Evolutionary conservation across 208 protist genomes (phyloP), one percentile per base, ranked within the genome.

Genomic region (Acanthamoeba lenticulata): DNA sequence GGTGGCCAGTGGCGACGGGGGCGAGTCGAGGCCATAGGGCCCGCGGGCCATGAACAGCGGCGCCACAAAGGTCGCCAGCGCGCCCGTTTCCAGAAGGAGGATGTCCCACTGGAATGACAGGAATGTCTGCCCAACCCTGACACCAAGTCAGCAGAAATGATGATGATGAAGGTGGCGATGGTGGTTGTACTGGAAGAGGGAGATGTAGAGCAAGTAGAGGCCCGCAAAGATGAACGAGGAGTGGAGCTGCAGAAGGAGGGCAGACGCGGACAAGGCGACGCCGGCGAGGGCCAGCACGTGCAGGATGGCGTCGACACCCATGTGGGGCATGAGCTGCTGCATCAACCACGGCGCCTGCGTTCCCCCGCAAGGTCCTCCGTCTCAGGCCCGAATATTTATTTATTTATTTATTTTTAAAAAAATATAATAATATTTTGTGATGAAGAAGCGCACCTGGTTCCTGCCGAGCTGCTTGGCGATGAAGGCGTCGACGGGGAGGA

Each of bases 51-150:
- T n/a, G 52, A 34, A 77, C 19, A 93, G n/a, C 21, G 94, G 94
- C 7, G 94, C 85, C 24, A 91, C 45, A 17, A 93, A 47, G 34
- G 90, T 83, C 6, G 94, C 88, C 24, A 95, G 29, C 49, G 60
- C 11, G 40, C 94, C 94, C 5, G 72, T 90, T 45, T 95, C 94
- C 4, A 95, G 49, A 24, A 95, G 65, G 60, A 95, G 44, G 65
- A 90, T 92, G 77, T 95, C 94, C 94, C 94, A 95, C 69, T 95
- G 94, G 69, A 95, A 95, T 9, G n/a, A 81, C 6, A 95, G 89
- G 69, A 95, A 95, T 3, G 79, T 94, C 32, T 94, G 34, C 38
- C 94, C 94, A 4, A 95, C 94, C 2, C 32, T 83, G 40, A 40
- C 11, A n/a, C 67, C 15, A 38, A 77, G 21, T 40, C 15, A 77